Percentiles rank a stretch among this genome's conserved stretches.
Conservation (phyloP, 73 alveolate genomes). For the Tetrahymena thermophila region DNA sequence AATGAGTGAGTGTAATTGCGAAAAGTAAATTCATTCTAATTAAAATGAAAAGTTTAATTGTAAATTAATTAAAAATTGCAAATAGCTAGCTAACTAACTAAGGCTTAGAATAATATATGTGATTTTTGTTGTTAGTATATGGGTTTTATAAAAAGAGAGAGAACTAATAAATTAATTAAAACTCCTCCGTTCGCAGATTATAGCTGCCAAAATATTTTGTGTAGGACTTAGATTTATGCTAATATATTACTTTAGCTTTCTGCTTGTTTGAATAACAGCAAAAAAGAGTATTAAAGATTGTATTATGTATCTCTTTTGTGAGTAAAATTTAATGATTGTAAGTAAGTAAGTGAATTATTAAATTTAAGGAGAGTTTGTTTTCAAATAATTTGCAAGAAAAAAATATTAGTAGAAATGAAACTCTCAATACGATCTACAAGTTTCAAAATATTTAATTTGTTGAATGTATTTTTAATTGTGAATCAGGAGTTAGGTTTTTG, state of each 20-base stretch:
- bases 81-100: not conserved
- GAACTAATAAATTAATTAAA: not conserved
- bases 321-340: not conserved
- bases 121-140: not conserved
- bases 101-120: not conserved
- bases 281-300: not conserved
- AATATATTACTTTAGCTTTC: not conserved
- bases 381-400: not conserved
- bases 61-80: not conserved
- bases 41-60: not conserved
- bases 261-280: not conserved
- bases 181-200: not conserved
- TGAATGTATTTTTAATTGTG: not conserved
- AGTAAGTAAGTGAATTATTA: not conserved
- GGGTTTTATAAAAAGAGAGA: not conserved
- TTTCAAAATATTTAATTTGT: not conserved
- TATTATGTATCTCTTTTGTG: not conserved
- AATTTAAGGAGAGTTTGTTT: not conserved
- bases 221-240: not conserved
- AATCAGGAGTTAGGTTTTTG: not conserved
- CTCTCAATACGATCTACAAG: not conserved
- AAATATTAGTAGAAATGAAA: not conserved
- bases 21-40: not conserved
- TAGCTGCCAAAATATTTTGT: not conserved
- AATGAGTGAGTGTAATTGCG: not conserved